Conservation (phyloP, 352 stramenopile genomes). For the Phytophthora cactorum region DNA sequence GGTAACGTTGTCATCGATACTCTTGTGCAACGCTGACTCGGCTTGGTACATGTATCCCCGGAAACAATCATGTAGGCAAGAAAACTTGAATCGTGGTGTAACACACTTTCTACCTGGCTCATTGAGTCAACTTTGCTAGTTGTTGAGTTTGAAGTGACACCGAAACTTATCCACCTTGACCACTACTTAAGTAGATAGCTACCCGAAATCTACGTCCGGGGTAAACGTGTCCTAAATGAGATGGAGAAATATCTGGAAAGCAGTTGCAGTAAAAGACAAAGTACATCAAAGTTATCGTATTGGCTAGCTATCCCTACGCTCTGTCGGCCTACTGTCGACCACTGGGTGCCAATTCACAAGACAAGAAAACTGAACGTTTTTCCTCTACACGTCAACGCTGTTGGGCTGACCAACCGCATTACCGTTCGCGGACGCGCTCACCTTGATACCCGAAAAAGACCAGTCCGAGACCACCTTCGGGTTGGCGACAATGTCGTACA, state of each 20-base stretch:
- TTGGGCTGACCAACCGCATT: not conserved
- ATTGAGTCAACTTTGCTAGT: too few relatives aligned
- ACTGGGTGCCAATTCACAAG: not conserved
- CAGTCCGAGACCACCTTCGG: slow-evolving; percentile 27
- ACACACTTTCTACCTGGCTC: too few relatives aligned
- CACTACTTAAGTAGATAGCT: too few relatives aligned
- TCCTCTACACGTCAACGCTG: not conserved
- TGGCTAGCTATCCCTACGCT: not conserved
- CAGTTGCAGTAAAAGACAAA: not conserved
- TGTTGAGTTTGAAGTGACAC: not conserved
- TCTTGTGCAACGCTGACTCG: too few relatives aligned
- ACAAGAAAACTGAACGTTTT: too few relatives aligned
- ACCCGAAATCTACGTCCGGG: too few relatives aligned
- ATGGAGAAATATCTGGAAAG: not conserved
- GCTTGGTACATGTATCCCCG: too few relatives aligned
- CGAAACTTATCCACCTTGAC: not conserved
- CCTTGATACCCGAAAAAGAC: slow-evolving; percentile 25
- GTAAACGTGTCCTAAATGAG: not conserved
- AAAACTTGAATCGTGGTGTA: too few relatives aligned
- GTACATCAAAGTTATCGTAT: slow-evolving; percentile 13
- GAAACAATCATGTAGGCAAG: too few relatives aligned
- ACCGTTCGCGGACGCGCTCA: not conserved
- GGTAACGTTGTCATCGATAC: too few relatives aligned
- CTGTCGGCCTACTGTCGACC: not conserved
- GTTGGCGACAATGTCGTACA: slow-evolving; percentile 46